phyloP scores from a whole-genome alignment of 2,329 filamentous ascomycete species.

The Colletotrichum liriopes region DNA sequence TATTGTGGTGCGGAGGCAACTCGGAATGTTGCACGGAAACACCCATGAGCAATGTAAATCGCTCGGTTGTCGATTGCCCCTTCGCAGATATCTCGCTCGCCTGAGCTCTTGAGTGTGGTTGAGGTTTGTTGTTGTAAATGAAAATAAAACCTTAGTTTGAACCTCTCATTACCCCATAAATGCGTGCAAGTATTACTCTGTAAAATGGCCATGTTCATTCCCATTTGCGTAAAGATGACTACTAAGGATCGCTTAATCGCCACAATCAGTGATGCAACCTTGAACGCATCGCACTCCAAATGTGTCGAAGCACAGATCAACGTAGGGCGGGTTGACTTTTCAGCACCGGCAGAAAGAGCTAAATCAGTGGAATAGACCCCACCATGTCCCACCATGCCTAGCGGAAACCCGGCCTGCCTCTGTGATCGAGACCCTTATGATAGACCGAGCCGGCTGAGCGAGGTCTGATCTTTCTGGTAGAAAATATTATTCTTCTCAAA shows the following conservation, averaged over 20 bases:
- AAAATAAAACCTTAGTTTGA: too few relatives aligned
- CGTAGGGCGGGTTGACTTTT: not conserved
- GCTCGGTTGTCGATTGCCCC: not conserved
- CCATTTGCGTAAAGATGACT: not conserved
- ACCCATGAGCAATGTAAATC: not conserved
- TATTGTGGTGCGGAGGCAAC: not conserved
- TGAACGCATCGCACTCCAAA: not conserved
- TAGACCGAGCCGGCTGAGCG: not conserved
- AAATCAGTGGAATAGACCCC: not conserved
- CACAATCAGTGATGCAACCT: slow-evolving; percentile 2
- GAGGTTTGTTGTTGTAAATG: too few relatives aligned
- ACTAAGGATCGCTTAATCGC: not conserved
- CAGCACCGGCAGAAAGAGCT: not conserved
- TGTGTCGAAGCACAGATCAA: not conserved
- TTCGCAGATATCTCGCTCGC: not conserved
- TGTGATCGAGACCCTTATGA: not conserved
- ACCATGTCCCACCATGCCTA: not conserved
- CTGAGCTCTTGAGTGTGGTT: not conserved
- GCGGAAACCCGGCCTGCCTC: not conserved
- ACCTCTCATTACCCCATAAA: not conserved
- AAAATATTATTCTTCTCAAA: too few relatives aligned
- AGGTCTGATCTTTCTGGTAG: accelerated
- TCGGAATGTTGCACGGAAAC: not conserved
- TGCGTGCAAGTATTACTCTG: not conserved
- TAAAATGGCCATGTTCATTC: not conserved